A percentile compares a stretch with the other conserved stretches of the same genome.
These are phyloP conservation scores for Fusarium aywerte DNA, from an alignment of 2,329 filamentous ascomycete genomes.

Conservation along the genomic window DNA sequence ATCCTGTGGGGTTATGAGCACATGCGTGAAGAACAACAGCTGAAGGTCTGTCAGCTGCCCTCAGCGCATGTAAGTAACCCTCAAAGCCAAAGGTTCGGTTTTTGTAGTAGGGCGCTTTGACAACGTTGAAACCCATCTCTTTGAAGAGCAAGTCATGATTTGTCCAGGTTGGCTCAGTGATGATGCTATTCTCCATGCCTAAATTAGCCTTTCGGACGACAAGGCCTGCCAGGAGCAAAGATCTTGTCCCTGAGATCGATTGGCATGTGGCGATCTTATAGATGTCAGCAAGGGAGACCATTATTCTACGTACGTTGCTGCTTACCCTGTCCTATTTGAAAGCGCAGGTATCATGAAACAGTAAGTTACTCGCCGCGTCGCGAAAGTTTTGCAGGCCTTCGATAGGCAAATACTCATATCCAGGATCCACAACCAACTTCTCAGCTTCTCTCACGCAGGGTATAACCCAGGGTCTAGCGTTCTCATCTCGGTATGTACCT, in stretches of 20 bases:
- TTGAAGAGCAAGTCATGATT: slow-evolving; percentile 54
- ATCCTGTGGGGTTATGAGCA: slow-evolving; percentile 57
- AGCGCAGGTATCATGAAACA: slow-evolving; percentile 45
- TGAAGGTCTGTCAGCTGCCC: slow-evolving; percentile 39
- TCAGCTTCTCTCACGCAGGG: slow-evolving; percentile 50
- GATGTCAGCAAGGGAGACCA: rapidly evolving
- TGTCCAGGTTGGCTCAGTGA: slow-evolving; percentile 56
- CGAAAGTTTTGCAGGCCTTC: slow-evolving; percentile 49
- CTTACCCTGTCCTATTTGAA: slow-evolving; percentile 47
- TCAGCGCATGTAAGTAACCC: slow-evolving; percentile 44
- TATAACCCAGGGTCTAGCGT: slow-evolving; percentile 53
- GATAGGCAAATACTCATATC: slow-evolving; percentile 55
- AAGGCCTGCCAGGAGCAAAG: slow-evolving; percentile 51
- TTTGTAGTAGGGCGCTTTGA: slow-evolving; percentile 52
- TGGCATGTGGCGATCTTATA: slow-evolving; percentile 51
- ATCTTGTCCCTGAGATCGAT: slow-evolving; percentile 55
- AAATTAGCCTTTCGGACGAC: slow-evolving; percentile 45
- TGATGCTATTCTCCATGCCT: slow-evolving; percentile 48
- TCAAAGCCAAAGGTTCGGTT: slow-evolving; percentile 49
- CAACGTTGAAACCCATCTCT: slow-evolving; percentile 49
- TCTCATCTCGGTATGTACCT: slow-evolving; percentile 54
- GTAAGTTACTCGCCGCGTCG: slow-evolving; percentile 48
- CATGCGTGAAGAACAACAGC: slow-evolving; percentile 55
- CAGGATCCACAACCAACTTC: slow-evolving; percentile 30
- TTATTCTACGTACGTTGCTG: rapidly evolving